These are phyloP conservation scores for Trichoderma sp. DNA, from an alignment of 2,329 filamentous ascomycete genomes.

Conservation along the genomic window DNA sequence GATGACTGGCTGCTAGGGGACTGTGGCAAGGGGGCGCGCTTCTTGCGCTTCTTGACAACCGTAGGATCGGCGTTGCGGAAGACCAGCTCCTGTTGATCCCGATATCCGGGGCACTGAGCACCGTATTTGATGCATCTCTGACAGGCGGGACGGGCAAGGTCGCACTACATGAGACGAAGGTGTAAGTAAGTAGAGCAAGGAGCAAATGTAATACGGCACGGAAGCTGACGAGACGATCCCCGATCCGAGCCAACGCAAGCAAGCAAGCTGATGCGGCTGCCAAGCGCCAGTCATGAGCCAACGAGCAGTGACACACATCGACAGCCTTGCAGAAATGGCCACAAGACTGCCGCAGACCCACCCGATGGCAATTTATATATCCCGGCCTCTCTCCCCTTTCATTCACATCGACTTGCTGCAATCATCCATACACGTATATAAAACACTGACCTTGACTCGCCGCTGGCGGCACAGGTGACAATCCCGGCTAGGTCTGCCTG, in stretches of 20 bases:
- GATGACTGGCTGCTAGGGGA: neutral
- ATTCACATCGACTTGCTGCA: neutral
- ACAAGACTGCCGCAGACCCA: neutral
- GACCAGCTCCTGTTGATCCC: constrained; percentile 39
- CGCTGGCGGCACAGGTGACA: constrained; percentile 41
- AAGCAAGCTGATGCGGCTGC: neutral
- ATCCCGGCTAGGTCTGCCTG: constrained; percentile 40
- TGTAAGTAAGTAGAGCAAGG: neutral
- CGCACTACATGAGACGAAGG: constrained; percentile 31
- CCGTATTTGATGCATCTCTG: constrained; percentile 43
- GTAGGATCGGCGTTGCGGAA: constrained; percentile 36
- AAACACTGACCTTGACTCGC: constrained; percentile 39
- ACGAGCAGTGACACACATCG: neutral
- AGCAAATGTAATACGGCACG: neutral
- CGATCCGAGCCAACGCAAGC: neutral
- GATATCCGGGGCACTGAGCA: constrained; percentile 39
- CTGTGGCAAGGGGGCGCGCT: constrained; percentile 24
- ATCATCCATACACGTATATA: neutral
- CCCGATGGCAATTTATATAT: neutral
- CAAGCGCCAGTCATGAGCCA: neutral
- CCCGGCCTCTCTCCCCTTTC: neutral
- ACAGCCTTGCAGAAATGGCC: neutral
- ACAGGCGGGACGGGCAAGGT: constrained; percentile 39
- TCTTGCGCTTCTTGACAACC: constrained; percentile 33
- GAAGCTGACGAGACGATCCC: neutral